Evolutionary conservation across 2,329 filamentous ascomycete species (phyloP).

Genomic region (Fusarium acutatum): DNA sequence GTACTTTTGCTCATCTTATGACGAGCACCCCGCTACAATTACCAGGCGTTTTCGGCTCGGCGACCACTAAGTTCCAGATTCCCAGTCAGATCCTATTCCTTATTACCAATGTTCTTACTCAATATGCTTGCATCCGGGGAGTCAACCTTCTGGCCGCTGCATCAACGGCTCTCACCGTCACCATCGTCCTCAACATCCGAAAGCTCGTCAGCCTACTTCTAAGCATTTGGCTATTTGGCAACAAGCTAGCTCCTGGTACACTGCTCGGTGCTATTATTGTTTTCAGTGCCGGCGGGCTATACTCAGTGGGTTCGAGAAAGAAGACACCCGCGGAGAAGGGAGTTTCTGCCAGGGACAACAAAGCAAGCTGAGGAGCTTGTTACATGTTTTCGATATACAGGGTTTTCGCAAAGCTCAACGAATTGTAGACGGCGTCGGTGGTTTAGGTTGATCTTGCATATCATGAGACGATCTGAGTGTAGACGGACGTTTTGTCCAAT

Average conservation of each 20-base stretch:
- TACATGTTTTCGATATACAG: not conserved
- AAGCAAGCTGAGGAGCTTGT: constrained; percentile 24
- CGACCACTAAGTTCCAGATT: constrained; percentile 42
- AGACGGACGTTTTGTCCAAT: not conserved
- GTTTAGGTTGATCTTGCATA: not conserved
- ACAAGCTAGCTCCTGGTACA: constrained; percentile 78
- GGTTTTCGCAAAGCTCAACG: not conserved
- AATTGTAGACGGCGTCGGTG: constrained; percentile 15
- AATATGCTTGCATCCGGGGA: constrained; percentile 93
- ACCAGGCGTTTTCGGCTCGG: constrained; percentile 29
- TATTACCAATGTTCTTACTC: constrained; percentile 82
- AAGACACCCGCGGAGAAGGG: constrained; percentile 24
- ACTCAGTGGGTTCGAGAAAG: constrained; percentile 74
- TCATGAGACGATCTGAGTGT: not conserved
- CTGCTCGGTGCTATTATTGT: constrained; percentile 84
- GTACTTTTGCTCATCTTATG: constrained; percentile 71
- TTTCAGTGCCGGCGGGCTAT: constrained; percentile 89
- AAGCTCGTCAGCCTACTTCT: constrained; percentile 91
- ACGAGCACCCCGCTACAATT: constrained; percentile 66
- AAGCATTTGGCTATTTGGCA: constrained; percentile 95
- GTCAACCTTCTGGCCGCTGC: constrained; percentile 93
- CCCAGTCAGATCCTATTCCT: constrained; percentile 79
- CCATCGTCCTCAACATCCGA: constrained; percentile 93
- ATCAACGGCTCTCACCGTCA: constrained; percentile 92
- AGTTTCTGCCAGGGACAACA: constrained; percentile 8